phyloP scores from a whole-genome alignment of 2,329 filamentous ascomycete species.

The Nigrospora osmanthi region DNA sequence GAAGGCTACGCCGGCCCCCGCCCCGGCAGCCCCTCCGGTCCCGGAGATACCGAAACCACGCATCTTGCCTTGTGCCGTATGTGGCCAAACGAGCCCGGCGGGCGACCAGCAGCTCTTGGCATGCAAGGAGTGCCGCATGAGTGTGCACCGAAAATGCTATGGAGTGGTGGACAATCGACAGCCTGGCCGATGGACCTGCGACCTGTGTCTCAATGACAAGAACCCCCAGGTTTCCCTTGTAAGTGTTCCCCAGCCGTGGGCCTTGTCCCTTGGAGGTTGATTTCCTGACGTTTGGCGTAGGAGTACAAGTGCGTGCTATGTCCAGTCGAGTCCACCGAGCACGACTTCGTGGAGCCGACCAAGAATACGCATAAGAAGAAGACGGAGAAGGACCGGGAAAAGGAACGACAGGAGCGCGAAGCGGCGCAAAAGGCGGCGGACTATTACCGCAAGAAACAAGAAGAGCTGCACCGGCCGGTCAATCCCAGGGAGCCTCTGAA shows the following conservation, averaged over 20 bases:
- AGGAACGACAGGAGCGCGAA: constrained; percentile 79
- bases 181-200: constrained; percentile 82
- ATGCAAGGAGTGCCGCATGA: constrained; percentile 82
- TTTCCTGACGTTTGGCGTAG: constrained; percentile 32
- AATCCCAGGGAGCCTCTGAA: constrained; percentile 88
- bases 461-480: constrained; percentile 73
- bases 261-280: constrained; percentile 5
- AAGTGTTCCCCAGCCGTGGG: constrained; percentile 27
- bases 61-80: constrained; percentile 78
- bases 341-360: constrained; percentile 77
- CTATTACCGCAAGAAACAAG: constrained; percentile 76
- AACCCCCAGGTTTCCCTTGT: constrained; percentile 87
- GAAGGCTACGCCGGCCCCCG: constrained; percentile 39
- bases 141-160: constrained; percentile 88
- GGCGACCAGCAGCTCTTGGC: constrained; percentile 62
- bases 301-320: constrained; percentile 92
- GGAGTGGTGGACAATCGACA: constrained; percentile 67
- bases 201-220: constrained; percentile 92
- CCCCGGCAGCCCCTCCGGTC: constrained; percentile 53
- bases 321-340: constrained; percentile 71
- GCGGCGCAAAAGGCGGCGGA: constrained; percentile 71
- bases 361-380: constrained; percentile 80
- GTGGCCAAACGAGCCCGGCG: constrained; percentile 62
- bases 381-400: constrained; percentile 82
- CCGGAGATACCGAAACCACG: constrained; percentile 75